Evolutionary conservation across 331 rosid genomes (phyloP), one percentile per base, ranked within the genome.

Genomic region (Malus hybrid): DNA sequence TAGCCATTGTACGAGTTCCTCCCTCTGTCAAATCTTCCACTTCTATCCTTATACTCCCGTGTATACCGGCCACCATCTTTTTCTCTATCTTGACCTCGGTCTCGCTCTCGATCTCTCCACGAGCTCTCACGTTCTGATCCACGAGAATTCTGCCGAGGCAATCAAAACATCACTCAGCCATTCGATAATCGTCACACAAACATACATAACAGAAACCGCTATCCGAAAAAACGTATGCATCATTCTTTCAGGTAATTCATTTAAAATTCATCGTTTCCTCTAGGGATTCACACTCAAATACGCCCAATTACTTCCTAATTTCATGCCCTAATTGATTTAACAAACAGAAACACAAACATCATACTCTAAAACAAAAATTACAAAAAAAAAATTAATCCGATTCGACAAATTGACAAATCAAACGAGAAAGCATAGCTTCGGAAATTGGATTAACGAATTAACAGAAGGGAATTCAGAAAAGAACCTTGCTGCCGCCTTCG

Each of bases 61-160:
- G 78, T 44, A 65, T 19, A 36, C 70, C 70, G 77, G 56, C 76
- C 68, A 9, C 61, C 68, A 6, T 72, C 76, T 58, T 64, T 58
- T 13, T 72, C 76, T 64, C 76, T 72, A 60, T 58, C 88, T 73
- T 81, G 82, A 79, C 80, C 87, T 67, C 86, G 86, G 58, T 83
- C 89, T 22, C 72, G 77, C 77, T 87, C 85, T 79, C 71, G 80
- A 64, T 78, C 87, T 65, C 90, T 66, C 87, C 83, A 75, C 3
- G 55, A 68, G 73, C 87, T 82, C 77, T 90, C 91, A 10, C 70
- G 80, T 75, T 81, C 85, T 79, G 87, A 77, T 29, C 91, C 86
- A 63, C 73, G 84, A 30, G 86, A 86, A 74, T 61, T 75, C 18
- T 75, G 76, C 96, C 85, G 88, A 77, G 12, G n/a, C 74, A 80